Evolutionary conservation across 306 rosid genomes (phyloP).

Genomic region (Cucumis cinereus): DNA sequence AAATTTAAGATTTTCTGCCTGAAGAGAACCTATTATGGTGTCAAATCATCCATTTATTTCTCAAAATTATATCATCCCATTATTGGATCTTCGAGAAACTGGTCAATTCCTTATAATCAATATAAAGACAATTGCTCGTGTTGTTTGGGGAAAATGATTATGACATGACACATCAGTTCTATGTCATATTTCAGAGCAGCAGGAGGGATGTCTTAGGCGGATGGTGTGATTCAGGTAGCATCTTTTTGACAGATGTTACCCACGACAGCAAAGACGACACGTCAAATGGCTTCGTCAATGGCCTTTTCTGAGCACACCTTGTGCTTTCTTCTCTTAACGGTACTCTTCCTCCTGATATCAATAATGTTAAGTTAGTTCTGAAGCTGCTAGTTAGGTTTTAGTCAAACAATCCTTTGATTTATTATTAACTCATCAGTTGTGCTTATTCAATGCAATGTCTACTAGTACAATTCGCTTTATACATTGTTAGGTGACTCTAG

Average conservation of each 20-base stretch:
- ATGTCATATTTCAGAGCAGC: conserved; percentile 40
- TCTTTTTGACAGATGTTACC: conserved; percentile 54
- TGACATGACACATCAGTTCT: conserved; percentile 11
- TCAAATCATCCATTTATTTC: not conserved
- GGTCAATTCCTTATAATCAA: not conserved
- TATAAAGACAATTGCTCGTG: not conserved
- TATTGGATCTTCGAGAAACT: not conserved
- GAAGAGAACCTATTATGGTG: not conserved
- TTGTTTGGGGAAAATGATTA: not conserved
- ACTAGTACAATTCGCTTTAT: conserved; percentile 6
- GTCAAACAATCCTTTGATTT: not conserved
- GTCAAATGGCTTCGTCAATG: not conserved
- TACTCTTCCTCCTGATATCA: not conserved
- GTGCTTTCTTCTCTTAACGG: conserved; percentile 3
- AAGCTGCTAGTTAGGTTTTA: conserved; percentile 10
- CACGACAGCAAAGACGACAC: conserved; percentile 8
- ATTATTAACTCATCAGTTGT: not conserved
- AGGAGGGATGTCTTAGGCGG: conserved; percentile 73
- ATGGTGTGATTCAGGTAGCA: conserved; percentile 85
- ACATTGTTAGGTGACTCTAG: not conserved
- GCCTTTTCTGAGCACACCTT: not conserved
- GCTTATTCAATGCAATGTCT: conserved; percentile 2
- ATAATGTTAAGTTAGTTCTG: conserved; percentile 3
- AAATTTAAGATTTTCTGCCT: not conserved
- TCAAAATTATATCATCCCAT: not conserved